Percentiles rank a stretch among this genome's conserved stretches.
Conservation (phyloP, 2,329 filamentous ascomycete species). For the Colletotrichum sublineola region DNA sequence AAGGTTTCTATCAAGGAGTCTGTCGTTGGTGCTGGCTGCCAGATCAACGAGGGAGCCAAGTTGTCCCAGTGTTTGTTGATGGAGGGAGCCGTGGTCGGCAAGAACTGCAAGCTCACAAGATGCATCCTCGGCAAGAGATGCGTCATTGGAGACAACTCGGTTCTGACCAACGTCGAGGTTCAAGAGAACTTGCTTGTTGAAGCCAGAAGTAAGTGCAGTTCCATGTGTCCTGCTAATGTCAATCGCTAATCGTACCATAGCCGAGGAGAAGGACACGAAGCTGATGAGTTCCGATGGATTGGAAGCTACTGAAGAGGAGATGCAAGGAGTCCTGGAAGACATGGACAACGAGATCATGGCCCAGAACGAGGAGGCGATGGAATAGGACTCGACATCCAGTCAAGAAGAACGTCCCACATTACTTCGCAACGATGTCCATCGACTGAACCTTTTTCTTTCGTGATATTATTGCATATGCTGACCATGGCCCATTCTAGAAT, state of each 20-base stretch:
- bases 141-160: constrained; percentile 83
- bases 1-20: constrained; percentile 93
- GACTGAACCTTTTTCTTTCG: constrained; percentile 2
- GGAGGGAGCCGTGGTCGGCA: constrained; percentile 89
- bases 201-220: constrained; percentile 72
- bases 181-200: constrained; percentile 91
- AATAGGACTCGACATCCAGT: constrained; percentile 21
- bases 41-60: constrained; percentile 87
- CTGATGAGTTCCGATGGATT: constrained; percentile 77
- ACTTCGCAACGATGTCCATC: not conserved
- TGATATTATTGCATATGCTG: constrained; percentile 26
- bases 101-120: constrained; percentile 85
- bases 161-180: constrained; percentile 91
- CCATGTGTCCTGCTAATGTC: not conserved
- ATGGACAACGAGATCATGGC: constrained; percentile 55
- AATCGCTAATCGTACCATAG: constrained; percentile 55
- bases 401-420: constrained; percentile 16
- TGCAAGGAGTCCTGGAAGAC: constrained; percentile 65
- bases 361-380: constrained; percentile 42
- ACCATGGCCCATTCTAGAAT: constrained; percentile 32
- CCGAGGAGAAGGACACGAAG: constrained; percentile 76
- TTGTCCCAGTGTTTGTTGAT: constrained; percentile 91
- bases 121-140: constrained; percentile 88
- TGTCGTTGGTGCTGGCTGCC: constrained; percentile 88
- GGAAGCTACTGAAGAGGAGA: constrained; percentile 73